Conservation (phyloP, 2,329 filamentous ascomycete genomes). For the Basipetospora chlamydospora region DNA sequence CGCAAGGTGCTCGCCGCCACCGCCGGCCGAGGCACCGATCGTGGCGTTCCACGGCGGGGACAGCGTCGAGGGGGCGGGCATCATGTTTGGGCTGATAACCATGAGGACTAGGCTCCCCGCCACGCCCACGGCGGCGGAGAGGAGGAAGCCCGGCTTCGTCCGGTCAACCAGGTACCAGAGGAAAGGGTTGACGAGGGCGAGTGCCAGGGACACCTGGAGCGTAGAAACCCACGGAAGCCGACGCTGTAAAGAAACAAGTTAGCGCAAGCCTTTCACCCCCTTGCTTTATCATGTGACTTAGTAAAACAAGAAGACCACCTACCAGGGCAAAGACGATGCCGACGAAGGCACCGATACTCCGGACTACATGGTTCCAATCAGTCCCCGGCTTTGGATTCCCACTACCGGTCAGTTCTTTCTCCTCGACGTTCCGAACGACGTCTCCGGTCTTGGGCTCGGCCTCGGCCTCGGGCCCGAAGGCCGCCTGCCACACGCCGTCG, state of each 20-base stretch:
- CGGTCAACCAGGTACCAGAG: conserved; percentile 95
- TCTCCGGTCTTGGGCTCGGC: no score
- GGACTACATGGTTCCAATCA: conserved; percentile 57
- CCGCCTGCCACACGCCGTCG: conserved; percentile 57
- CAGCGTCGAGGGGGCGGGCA: conserved; percentile 48
- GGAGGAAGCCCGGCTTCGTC: conserved; percentile 67
- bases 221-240: conserved; percentile 88
- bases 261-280: no score
- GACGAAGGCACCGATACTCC: conserved; percentile 45
- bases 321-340: conserved; percentile 61
- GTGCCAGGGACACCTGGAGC: conserved; percentile 78
- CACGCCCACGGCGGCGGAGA: conserved; percentile 61
- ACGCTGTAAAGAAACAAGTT: conserved; percentile 35
- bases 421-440: no score
- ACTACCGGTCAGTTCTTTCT: no score
- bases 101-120: conserved; percentile 61
- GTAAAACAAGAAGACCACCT: conserved; percentile 11
- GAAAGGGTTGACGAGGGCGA: conserved; percentile 82
- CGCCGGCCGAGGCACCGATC: conserved; percentile 9
- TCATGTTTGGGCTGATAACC: conserved; percentile 60
- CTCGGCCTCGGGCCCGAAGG: conserved; percentile 23
- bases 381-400: conserved; percentile 27
- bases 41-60: conserved; percentile 12
- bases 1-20: conserved; percentile 2
- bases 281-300: no score